Evolutionary conservation across 495 filamentous ascomycete species (phyloP), one percentile per base, ranked within the genome.

Genomic region (Neurospora sp.): DNA sequence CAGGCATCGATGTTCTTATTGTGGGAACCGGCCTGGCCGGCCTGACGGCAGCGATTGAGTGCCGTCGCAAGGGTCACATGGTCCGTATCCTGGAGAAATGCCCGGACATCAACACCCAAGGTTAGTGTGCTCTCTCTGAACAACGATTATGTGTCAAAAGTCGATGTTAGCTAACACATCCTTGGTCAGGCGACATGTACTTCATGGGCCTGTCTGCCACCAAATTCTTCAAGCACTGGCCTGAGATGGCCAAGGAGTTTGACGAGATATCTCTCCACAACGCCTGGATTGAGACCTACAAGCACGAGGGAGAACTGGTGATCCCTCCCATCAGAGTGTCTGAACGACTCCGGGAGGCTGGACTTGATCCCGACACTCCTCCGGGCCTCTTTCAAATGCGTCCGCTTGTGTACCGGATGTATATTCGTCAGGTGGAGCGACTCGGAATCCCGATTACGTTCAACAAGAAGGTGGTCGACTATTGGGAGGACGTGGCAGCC

Each of bases 1-100:
- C 79, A 39, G 84, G 84, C 18, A 89, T 91, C 74, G 83, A 87
- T 69, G 85, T 91, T 16, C 77, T 91, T 20, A 86, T 91, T 62
- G 86, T 91, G 12, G 90, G 90, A 8, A 87, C 86, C 8, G 90
- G 90, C 62, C 86, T 92, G 37, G 90, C 86, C 40, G 90, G 90
- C 11, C 82, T 92, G 27, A 89, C 88, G 0, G 87, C 88, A 4
- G 85, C 88, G n/a, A 86, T 92, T 38, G 90, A 92, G 82, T 89
- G 88, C 74, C 78, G 83, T 69, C 84, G 89, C 31, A 90, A 92
- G 79, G 90, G 90, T 4, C 89, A 92, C 73, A 86, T 83, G 62
- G 90, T 91, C 40, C 77, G 81, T 41, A 78, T 90, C 35, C 76
- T 89, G n/a, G 89, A 90, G 78, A 82, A 84, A 46, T 81, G 84